Evolutionary conservation across 2,329 filamentous ascomycete species (phyloP).

Genomic region (Exophiala phaeomuriformis): DNA sequence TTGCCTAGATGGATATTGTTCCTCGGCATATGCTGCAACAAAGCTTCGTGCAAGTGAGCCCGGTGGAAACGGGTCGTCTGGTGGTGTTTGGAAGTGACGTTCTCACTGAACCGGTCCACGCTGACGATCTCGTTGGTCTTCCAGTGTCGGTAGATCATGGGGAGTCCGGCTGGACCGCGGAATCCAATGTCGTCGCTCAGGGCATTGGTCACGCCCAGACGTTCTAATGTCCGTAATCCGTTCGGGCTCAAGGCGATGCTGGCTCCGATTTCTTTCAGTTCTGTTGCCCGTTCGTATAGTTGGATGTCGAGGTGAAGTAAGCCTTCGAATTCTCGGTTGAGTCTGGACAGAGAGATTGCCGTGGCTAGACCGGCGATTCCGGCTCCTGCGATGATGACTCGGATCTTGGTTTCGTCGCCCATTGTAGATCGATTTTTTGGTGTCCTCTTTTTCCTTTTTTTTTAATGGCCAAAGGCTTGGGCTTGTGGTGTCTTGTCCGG

Average conservation of each 20-base stretch:
- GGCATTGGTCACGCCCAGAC: constrained; percentile 41
- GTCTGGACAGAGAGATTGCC: constrained; percentile 41
- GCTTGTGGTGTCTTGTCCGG: too few relatives aligned
- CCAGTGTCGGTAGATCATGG: constrained; percentile 45
- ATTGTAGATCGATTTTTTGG: neutral
- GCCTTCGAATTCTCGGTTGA: constrained; percentile 33
- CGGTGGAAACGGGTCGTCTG: constrained; percentile 43
- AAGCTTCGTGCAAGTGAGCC: constrained; percentile 45
- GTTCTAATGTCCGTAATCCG: constrained; percentile 46
- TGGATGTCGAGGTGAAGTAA: constrained; percentile 31
- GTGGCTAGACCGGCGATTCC: constrained; percentile 47
- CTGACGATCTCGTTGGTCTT: constrained; percentile 31
- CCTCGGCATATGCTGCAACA: constrained; percentile 41
- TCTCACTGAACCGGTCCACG: constrained; percentile 36
- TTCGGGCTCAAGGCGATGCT: constrained; percentile 48
- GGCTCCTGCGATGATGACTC: constrained; percentile 45
- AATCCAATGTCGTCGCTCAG: constrained; percentile 39
- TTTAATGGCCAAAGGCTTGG: too few relatives aligned
- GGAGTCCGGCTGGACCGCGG: constrained; percentile 37
- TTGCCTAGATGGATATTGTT: constrained; percentile 41
- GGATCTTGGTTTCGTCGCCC: constrained; percentile 27
- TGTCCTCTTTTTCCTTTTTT: neutral
- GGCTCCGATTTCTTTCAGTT: constrained; percentile 44
- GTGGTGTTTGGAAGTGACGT: constrained; percentile 35
- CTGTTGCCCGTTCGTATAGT: constrained; percentile 45